phyloP scores from a whole-genome alignment of 2,329 filamentous ascomycete genomes.

The Cercospora sojina region DNA sequence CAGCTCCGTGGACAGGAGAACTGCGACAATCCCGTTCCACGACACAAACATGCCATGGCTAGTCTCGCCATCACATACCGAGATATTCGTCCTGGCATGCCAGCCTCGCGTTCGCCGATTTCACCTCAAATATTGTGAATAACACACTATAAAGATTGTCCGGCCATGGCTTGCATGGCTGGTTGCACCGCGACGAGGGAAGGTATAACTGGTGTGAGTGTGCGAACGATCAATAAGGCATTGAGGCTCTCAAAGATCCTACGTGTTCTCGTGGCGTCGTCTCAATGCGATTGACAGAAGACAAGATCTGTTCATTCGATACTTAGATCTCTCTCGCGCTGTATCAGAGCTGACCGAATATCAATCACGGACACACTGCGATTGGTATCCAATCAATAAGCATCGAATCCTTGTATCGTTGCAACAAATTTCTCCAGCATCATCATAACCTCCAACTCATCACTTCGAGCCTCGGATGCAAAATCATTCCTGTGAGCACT shows the following conservation, averaged over 20 bases:
- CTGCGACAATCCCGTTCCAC: neutral
- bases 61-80: constrained; percentile 7
- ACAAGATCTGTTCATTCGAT: neutral
- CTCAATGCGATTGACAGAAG: neutral
- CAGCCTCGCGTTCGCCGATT: neutral
- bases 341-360: neutral
- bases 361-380: neutral
- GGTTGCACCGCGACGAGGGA: neutral
- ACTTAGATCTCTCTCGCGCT: neutral
- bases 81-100: neutral
- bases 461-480: neutral
- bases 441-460: neutral
- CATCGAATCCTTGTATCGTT: neutral
- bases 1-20: neutral
- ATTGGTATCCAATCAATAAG: neutral
- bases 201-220: neutral
- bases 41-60: neutral
- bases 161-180: neutral
- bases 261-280: neutral
- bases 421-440: neutral
- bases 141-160: neutral
- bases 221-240: neutral
- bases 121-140: neutral
- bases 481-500: neutral
- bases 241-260: neutral